Base-by-base conservation (phyloP, 495 filamentous ascomycete genomes). In the Penicillium lagena region DNA sequence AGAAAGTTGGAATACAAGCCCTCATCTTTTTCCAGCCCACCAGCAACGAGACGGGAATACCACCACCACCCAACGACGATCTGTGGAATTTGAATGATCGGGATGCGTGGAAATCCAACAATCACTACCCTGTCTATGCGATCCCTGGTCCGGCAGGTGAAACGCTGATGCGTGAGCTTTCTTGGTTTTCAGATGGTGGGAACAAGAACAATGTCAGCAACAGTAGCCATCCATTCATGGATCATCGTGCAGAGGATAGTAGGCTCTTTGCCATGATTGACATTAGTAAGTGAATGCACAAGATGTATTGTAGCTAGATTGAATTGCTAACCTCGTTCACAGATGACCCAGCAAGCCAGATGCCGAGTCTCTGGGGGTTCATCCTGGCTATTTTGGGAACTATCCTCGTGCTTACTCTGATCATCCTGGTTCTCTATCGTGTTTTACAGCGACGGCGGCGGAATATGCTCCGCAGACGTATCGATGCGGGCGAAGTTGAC, bases 331-430 rank as follows among this genome's bases (percentile, higher is more conserved):
- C 17, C 43, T 29, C 9, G 27, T 36, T 37, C 22, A 12, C 39
- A 62, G 54, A 62, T 12, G 47, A 43, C n/a, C 32, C 40, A 17
- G 41, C 50, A 22, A 51, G 33, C 13, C 53, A 45, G 37, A 39
- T 86, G 9, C 84, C 84, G 1, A 82, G 76, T 28, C 71, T 95
- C 1, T 97, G 90, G 90, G 76, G 86, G 1, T 91, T 95, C 51
- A 66, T 90, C 35, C 70, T 95, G 22, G 81, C 90, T 39, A 84
- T 95, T 34, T 52, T 90, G n/a, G 89, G 73, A 7, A 79, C 89
- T 0, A 72, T 96, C 9, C 49, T 91, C 1, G 56, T 74, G 28
- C 67, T 93, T 35, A 75, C 88, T 27, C 71, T 75, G 7, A 42
- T 75, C 1, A 86, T 83, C 4, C 87, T 84, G 0, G 44, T 83